These are phyloP conservation scores for Fusarium redolens DNA, from an alignment of 2,329 filamentous ascomycete genomes.

Conservation along the genomic window DNA sequence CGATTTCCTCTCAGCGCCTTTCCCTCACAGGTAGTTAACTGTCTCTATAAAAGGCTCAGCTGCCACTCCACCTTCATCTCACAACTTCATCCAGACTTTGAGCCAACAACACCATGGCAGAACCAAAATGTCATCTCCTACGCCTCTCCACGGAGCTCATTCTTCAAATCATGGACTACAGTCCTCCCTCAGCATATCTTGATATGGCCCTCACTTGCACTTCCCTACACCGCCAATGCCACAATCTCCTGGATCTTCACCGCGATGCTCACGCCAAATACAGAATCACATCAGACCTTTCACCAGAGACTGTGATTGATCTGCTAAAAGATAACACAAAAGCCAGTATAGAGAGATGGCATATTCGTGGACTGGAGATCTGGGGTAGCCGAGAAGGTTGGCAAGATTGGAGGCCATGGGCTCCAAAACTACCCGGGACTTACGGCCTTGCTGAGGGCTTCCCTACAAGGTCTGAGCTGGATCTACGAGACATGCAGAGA, in stretches of 20 bases:
- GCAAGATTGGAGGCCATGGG: slow-evolving; percentile 26
- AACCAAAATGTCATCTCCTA: neutral
- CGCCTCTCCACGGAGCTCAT: slow-evolving; percentile 18
- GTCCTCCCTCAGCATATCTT: neutral
- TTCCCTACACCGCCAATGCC: neutral
- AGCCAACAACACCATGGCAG: neutral
- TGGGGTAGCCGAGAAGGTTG: slow-evolving; percentile 27
- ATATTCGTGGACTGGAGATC: slow-evolving; percentile 32
- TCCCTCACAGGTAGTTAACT: neutral
- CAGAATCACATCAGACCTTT: slow-evolving; percentile 13
- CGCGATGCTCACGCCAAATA: neutral
- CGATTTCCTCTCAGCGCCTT: neutral
- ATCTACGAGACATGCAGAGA: neutral
- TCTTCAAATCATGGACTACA: neutral
- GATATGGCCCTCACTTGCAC: slow-evolving; percentile 20
- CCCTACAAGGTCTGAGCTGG: neutral
- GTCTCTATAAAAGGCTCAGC: neutral
- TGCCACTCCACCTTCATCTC: neutral
- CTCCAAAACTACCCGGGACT: neutral
- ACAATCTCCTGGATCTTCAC: neutral
- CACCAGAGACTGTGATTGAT: neutral
- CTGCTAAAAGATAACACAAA: neutral
- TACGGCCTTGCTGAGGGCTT: neutral
- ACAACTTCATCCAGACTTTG: neutral
- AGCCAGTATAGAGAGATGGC: slow-evolving; percentile 5